Evolutionary conservation across 331 rosid genomes (phyloP), one percentile per base, ranked within the genome.

Genomic region (Rosa hybrid): DNA sequence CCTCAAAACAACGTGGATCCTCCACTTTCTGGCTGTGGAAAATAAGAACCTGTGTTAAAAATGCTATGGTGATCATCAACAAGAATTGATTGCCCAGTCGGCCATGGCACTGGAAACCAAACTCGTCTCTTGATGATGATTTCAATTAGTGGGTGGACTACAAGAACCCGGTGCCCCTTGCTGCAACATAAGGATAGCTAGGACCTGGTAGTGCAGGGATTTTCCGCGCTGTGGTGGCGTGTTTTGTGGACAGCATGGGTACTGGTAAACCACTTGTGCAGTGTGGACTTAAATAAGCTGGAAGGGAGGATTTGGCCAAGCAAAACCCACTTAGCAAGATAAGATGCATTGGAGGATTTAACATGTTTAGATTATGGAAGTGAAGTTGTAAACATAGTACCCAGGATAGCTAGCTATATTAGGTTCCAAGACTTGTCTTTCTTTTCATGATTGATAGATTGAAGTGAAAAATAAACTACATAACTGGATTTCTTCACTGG

Each of bases 341-440:
- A 21, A n/a, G 64, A 57, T 57, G 64, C 21, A 75, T 7, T 56
- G 68, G n/a, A 10, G 69, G 75, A 17, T 17, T 53, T 73, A 70
- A 46, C 49, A 18, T 42, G 12, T 41, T 39, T 7, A n/a, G 14
- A 57, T 57, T 20, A 57, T 18, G 25, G 30, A 57, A 57, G 30
- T 57, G 27, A n/a, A 57, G 12, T n/a, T 20, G 27, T n/a, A 57
- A 2, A 17, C 4, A n/a, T n/a, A 20, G 64, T 3, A 57, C 64
- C 2, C 25, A 57, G 27, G 64, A 57, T 54, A 54, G 9, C 62
- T 17, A 49, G 18, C 13, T 13, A 49, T 44, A 44, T 14, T 14
- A 14, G 54, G 54, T 50, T 50, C n/a, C 62, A 54, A 20, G 23
- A 16, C 62, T 1, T 17, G 23, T 54, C 21, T 54, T 54, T 6